A percentile compares a stretch with the other conserved stretches of the same genome.
phyloP scores from a whole-genome alignment of 2,329 filamentous ascomycete genomes.

The Trichoderma sp. region DNA sequence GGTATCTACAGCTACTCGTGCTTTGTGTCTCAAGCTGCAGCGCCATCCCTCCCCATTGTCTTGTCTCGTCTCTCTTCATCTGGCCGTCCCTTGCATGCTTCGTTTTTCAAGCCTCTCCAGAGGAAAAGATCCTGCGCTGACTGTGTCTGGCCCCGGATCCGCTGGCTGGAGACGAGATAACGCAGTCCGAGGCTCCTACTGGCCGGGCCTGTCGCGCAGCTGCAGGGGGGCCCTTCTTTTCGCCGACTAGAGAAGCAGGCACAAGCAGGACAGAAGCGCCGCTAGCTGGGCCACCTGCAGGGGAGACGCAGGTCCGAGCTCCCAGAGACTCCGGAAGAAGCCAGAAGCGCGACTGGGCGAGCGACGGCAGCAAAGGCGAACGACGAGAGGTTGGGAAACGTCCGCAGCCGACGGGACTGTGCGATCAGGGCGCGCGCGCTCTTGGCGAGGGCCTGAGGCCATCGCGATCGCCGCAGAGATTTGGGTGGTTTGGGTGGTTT shows the following conservation, averaged over 20 bases:
- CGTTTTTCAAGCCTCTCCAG: too few species aligned
- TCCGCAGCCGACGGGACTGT: neutral
- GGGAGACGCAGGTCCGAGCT: conserved; percentile 18
- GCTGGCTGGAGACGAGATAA: neutral
- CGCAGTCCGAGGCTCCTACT: neutral
- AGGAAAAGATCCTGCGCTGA: neutral
- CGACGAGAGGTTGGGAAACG: neutral
- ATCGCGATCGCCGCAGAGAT: conserved; percentile 5
- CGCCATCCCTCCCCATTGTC: too few species aligned
- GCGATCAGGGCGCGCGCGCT: neutral
- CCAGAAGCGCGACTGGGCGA: neutral
- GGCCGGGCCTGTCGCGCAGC: conserved; percentile 7
- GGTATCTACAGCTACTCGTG: too few species aligned
- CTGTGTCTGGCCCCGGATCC: neutral
- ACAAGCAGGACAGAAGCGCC: conserved; percentile 17
- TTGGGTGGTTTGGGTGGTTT: neutral
- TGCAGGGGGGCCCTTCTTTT: conserved; percentile 14
- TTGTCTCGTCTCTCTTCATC: too few species aligned
- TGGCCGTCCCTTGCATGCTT: too few species aligned
- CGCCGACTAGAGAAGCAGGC: neutral
- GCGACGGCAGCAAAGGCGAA: neutral
- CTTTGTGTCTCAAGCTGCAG: too few species aligned
- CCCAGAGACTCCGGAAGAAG: neutral
- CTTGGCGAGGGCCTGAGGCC: neutral
- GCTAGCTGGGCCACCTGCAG: conserved; percentile 20